These are phyloP conservation scores for Astragalus membranaceus DNA, from an alignment of 306 rosid species.

Conservation along the genomic window DNA sequence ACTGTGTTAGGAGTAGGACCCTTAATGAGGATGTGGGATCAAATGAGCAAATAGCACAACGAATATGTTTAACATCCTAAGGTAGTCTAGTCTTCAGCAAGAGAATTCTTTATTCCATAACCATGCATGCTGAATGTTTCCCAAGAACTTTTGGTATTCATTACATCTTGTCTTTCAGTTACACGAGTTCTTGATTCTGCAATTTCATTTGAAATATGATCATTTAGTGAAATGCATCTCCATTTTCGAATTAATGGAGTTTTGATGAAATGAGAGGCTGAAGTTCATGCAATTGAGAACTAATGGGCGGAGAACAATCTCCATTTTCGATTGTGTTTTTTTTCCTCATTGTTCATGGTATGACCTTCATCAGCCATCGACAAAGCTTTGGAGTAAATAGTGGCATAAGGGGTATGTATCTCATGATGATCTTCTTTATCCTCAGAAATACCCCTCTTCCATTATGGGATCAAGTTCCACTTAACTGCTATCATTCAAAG, in stretches of 20 bases:
- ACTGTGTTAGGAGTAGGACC: not conserved
- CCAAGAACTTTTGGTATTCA: slow-evolving; percentile 60
- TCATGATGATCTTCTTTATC: slow-evolving; percentile 14
- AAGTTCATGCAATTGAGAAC: slow-evolving; percentile 54
- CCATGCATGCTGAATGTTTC: slow-evolving; percentile 36
- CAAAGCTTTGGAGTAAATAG: slow-evolving; percentile 3
- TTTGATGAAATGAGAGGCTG: slow-evolving; percentile 41
- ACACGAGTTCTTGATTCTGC: slow-evolving; percentile 60
- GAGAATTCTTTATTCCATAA: slow-evolving; percentile 61
- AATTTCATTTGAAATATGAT: slow-evolving; percentile 25
- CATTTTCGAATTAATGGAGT: too few relatives aligned
- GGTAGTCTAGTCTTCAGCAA: slow-evolving; percentile 58
- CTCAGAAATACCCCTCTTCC: slow-evolving; percentile 28
- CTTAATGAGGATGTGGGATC: too few relatives aligned
- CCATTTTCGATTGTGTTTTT: slow-evolving; percentile 21
- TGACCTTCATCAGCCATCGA: slow-evolving; percentile 43
- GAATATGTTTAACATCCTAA: slow-evolving; percentile 47
- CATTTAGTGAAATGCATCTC: slow-evolving; percentile 18
- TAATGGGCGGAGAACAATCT: slow-evolving; percentile 62
- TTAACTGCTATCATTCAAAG: slow-evolving; percentile 12
- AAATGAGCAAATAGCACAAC: too few relatives aligned
- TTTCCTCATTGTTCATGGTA: slow-evolving; percentile 33
- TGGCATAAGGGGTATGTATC: slow-evolving; percentile 11
- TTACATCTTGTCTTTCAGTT: slow-evolving; percentile 26
- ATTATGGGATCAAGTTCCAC: not conserved